phyloP scores from a whole-genome alignment of 1,284 basidiomycete genomes.

The Cutaneotrichosporon dermatis region DNA sequence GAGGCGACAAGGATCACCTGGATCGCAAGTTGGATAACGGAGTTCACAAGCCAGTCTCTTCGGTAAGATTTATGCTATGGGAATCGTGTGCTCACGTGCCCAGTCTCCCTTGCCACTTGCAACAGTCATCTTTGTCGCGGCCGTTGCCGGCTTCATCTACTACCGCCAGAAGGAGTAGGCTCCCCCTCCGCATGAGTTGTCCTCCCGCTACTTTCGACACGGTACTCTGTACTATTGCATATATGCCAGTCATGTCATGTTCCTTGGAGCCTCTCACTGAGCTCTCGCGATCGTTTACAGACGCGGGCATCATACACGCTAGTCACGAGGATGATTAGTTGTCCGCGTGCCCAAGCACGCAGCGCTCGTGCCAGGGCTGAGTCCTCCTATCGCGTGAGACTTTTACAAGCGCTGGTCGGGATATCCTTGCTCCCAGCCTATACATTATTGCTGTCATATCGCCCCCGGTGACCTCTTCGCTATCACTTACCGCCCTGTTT shows the following conservation, averaged over 20 bases:
- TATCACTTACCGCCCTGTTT: no score
- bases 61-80: not conserved
- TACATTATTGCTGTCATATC: no score
- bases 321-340: no score
- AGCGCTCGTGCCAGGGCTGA: no score
- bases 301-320: no score
- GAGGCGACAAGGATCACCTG: slow-evolving; percentile 21
- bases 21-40: slow-evolving; percentile 12
- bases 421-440: no score
- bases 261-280: not conserved
- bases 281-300: no score
- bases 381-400: no score
- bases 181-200: not conserved
- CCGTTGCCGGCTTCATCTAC: slow-evolving; percentile 39
- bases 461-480: no score
- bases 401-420: no score
- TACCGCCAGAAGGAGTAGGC: slow-evolving; percentile 30
- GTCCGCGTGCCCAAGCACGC: no score
- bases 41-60: not conserved
- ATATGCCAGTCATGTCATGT: not conserved
- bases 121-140: slow-evolving; percentile 37
- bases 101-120: slow-evolving; percentile 27
- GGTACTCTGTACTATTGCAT: slow-evolving; percentile 1
- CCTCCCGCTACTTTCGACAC: not conserved
- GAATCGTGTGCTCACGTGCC: not conserved